Percentiles rank a stretch among this genome's conserved stretches.
Conservation (phyloP, 1,284 basidiomycete genomes). For the Tetrapyrgos nigripes region DNA sequence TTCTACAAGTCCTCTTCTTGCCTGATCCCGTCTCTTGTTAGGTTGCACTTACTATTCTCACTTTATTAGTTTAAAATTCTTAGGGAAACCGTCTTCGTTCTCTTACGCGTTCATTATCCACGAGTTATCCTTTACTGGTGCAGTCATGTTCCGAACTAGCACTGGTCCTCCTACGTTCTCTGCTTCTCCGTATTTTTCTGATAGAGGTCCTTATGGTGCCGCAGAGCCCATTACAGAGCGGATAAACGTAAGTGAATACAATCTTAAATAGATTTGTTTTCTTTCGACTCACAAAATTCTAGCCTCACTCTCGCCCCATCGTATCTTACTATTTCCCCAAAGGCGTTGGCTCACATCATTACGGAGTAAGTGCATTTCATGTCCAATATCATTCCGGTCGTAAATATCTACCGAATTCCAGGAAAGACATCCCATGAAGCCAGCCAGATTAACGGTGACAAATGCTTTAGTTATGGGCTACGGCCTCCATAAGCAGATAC, state of each 20-base stretch:
- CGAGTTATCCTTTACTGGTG: too few species aligned
- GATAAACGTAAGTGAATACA: slow-evolving; percentile 72
- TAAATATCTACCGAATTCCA: slow-evolving; percentile 34
- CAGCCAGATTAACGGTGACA: slow-evolving; percentile 92
- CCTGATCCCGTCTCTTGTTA: too few species aligned
- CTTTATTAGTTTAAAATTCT: too few species aligned
- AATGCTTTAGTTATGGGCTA: slow-evolving; percentile 97
- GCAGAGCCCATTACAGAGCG: slow-evolving; percentile 78
- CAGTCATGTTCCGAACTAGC: slow-evolving; percentile 40
- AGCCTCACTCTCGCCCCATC: slow-evolving; percentile 87
- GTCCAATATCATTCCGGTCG: not conserved
- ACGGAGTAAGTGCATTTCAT: slow-evolving; percentile 70
- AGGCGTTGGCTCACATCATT: slow-evolving; percentile 94
- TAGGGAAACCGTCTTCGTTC: too few species aligned
- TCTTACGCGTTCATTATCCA: too few species aligned
- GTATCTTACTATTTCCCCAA: slow-evolving; percentile 97
- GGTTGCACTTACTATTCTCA: too few species aligned
- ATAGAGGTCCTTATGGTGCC: slow-evolving; percentile 68
- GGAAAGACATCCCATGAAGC: slow-evolving; percentile 99
- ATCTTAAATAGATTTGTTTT: slow-evolving; percentile 10
- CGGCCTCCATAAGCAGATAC: slow-evolving; percentile 95
- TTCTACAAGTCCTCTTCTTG: too few species aligned
- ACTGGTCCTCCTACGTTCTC: slow-evolving; percentile 56
- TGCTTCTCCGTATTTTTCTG: slow-evolving; percentile 72
- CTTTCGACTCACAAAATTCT: slow-evolving; percentile 15